Base-by-base conservation (phyloP, 1,284 basidiomycete species). In the Mycosarcoma mackinlayi region DNA sequence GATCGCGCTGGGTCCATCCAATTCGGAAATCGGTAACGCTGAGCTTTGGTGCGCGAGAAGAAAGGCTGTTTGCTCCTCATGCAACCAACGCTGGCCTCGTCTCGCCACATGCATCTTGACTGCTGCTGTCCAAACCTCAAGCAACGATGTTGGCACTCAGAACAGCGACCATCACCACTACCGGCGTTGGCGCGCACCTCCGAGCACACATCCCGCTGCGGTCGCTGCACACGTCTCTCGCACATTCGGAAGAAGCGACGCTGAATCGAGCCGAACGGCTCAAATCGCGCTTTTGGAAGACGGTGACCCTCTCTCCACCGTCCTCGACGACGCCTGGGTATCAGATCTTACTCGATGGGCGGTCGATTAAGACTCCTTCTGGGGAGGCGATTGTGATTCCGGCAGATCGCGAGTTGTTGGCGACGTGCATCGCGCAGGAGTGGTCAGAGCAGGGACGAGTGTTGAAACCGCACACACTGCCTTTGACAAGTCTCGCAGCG, bases 361-460 rank as follows among this genome's bases (percentile, higher is more conserved):
- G 93, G 24, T 85, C 91, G 0, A 86, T 98, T 55, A 93, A 92
- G 82, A 98, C 95, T 16, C 94, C 95, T 0, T 87, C 86, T 0
- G 94, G 94, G 6, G 88, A 89, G 33, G 86, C 86, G 6, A 84
- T 98, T 28, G 81, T 89, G 24, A 80, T 98, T 16, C 94, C 94
- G 0, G 83, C 85, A 34, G 85, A 88, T 58, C 91, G 92, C 74
- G 84, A 86, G 41, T 82, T 95, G 30, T 86, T 92, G 18, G 94
- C 95, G 1, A 86, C 91, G 1, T 86, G 97, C 56, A 90, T 98
- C 71, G 94, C 94, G 10, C 88, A 91, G 59, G 95, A 98, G 85
- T 98, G 95, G 95, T 92, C 96, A 80, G 92, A 91, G 79, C 95
- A 98, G 85, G 89, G 90, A 57, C 88, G 86, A 21, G 80, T 94